Conservation (phyloP, 345 rosid species). For the Melaleuca quinquenervia region DNA sequence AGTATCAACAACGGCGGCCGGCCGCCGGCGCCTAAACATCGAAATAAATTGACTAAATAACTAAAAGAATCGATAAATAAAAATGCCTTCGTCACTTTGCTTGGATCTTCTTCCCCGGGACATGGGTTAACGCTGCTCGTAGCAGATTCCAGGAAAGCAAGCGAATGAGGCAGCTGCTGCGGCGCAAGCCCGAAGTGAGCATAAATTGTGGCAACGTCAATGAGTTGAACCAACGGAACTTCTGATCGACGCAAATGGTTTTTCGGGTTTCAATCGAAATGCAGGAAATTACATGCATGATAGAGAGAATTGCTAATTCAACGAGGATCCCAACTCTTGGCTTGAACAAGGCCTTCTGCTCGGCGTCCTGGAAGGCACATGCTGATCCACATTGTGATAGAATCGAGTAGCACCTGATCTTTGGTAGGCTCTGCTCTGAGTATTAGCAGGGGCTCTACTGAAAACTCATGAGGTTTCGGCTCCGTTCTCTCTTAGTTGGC, state of each 20-base stretch:
- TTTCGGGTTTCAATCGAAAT: not conserved
- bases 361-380: not conserved
- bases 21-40: too few relatives aligned
- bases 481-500: not conserved
- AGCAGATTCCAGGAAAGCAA: slow-evolving; percentile 11
- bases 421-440: not conserved
- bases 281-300: not conserved
- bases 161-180: not conserved
- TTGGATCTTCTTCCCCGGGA: not conserved
- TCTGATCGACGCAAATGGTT: not conserved
- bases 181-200: not conserved
- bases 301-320: not conserved
- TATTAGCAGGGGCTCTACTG: not conserved
- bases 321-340: not conserved
- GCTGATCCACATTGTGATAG: not conserved
- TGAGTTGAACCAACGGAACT: not conserved
- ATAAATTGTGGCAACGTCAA: not conserved
- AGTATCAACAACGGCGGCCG: not conserved
- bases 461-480: not conserved
- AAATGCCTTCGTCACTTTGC: too few relatives aligned
- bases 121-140: slow-evolving; percentile 11
- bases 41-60: too few relatives aligned
- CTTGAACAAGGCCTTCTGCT: not conserved
- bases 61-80: too few relatives aligned
- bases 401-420: not conserved